Base-by-base conservation (phyloP, 148 eudicot species). In the Rheum nobile region DNA sequence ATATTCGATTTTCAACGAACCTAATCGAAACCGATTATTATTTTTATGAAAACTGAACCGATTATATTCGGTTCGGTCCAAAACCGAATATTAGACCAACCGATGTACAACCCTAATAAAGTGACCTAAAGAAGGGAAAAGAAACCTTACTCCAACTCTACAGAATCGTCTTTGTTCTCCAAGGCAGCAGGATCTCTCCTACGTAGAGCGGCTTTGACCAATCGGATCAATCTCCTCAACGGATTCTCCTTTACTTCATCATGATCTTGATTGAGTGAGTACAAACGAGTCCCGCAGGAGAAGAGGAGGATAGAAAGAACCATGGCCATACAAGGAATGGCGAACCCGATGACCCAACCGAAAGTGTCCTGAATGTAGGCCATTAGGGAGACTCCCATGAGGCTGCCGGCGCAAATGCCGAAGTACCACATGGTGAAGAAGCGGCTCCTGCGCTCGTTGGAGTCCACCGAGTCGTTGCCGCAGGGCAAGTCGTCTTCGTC, bases 401-500 rank as follows among this genome's bases (percentile, higher is more conserved):
- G 96, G 80, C 93, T 86, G 6, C 98, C 98, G 42, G 75, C 83
- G 74, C 98, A 90, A 3, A 90, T 77, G 13, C 98, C 98, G 52
- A 88, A 91, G 80, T 95, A 95, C 97, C 93, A 95, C 93, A 93
- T 88, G 14, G 92, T 90, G 84, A 95, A 95, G 79, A 95, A 95
- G 54, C 55, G 32, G 11, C 91, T 90, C 76, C 87, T 90, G 75
- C 87, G 87, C 72, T 80, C 85, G 54, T 67, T 75, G 6, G 90
- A 79, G 41, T 19, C 77, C 32, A 32, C 70, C 0, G 70, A 65
- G 41, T 79, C 59, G 39, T 80, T 80, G 37, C 29, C 81, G 37
- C 78, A 54, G 0, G 90, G 90, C 76, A 85, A 46, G 72, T 78
- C 83, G 0, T 87, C 85, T 4, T 91, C 89, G 2, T 75, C 81